Percentiles rank a stretch among this genome's conserved stretches.
Evolutionary conservation across 2,329 filamentous ascomycete genomes (phyloP).

Genomic region (Monosporascus sp.): DNA sequence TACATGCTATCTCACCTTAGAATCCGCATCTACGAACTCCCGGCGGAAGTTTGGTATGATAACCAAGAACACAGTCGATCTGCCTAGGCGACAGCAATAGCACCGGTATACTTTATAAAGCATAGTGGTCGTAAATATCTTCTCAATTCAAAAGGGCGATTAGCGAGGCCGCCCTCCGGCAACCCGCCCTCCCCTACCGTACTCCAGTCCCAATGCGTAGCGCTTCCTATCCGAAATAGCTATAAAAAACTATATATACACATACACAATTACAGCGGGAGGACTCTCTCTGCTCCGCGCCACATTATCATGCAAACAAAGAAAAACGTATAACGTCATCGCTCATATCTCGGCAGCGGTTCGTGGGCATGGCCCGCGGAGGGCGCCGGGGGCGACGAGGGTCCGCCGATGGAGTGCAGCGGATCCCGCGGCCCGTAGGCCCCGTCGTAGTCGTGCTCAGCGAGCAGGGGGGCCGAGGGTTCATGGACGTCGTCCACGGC

Average conservation of each 20-base stretch:
- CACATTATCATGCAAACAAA: neutral
- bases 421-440: conserved; percentile 17
- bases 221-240: neutral
- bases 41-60: no score
- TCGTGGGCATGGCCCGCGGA: conserved; percentile 14
- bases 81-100: no score
- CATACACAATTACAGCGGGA: neutral
- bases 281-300: neutral
- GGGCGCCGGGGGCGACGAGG: conserved; percentile 26
- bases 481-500: conserved; percentile 9
- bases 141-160: no score
- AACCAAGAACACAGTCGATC: no score
- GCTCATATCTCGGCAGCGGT: conserved; percentile 30
- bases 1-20: no score
- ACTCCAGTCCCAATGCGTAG: no score
- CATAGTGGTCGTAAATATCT: no score
- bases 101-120: no score
- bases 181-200: no score
- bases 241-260: neutral
- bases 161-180: no score
- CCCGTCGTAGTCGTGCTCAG: conserved; percentile 1
- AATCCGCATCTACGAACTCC: no score
- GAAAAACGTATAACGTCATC: conserved; percentile 14
- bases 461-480: conserved; percentile 25
- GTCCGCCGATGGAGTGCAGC: conserved; percentile 47